These are phyloP conservation scores for Nicotiana knightiana DNA, from an alignment of 257 asterid genomes.

Conservation along the genomic window DNA sequence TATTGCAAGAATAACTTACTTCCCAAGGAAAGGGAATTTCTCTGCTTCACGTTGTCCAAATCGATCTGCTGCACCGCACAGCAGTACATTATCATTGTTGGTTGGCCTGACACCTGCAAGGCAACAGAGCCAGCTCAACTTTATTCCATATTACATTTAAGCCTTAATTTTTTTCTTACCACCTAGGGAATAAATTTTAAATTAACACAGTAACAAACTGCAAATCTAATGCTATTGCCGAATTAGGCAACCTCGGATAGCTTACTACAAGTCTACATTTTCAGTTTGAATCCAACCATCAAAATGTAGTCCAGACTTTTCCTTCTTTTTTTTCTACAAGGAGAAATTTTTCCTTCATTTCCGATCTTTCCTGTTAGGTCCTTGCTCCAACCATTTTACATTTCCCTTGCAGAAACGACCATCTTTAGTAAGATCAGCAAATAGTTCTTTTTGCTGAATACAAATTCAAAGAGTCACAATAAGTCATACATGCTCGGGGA, in stretches of 20 bases:
- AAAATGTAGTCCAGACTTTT: not conserved
- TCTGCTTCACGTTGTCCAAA: conserved; percentile 57
- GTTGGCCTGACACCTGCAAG: conserved; percentile 49
- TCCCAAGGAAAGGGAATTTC: conserved; percentile 67
- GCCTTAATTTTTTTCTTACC: not conserved
- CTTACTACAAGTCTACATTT: not conserved
- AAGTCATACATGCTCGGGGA: not conserved
- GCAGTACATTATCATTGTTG: conserved; percentile 27
- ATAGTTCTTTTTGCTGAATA: not conserved
- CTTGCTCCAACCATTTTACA: not conserved
- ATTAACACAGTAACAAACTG: not conserved
- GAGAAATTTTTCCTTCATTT: not conserved
- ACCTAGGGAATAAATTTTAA: not conserved
- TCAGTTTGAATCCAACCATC: not conserved
- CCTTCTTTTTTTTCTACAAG: not conserved
- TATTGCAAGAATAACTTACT: conserved; percentile 42
- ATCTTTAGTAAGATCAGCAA: not conserved
- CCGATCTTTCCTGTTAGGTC: not conserved
- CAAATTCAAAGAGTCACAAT: not conserved
- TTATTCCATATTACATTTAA: not conserved
- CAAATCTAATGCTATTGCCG: not conserved
- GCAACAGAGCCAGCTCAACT: not conserved
- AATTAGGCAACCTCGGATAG: not conserved
- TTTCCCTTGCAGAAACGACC: not conserved
- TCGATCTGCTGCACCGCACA: conserved; percentile 54